A percentile compares a stretch with the other conserved stretches of the same genome.
Conservation (phyloP, 805 yeast genomes). For the Diddensiella santjacobensis region DNA sequence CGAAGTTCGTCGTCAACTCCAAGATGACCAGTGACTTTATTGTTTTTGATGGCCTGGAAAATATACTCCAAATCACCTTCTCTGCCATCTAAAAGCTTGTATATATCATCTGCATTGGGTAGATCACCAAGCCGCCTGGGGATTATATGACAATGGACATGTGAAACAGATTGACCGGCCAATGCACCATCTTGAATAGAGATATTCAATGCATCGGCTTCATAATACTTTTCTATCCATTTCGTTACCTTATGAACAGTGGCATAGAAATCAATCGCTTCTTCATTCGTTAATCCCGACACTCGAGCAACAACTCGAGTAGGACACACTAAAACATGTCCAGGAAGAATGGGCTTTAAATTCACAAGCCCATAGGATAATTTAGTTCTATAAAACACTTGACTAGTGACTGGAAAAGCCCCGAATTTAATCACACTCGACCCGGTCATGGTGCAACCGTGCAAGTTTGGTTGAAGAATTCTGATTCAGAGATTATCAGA, state of each 20-base stretch:
- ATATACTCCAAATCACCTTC: slow-evolving; percentile 46
- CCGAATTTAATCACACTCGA: slow-evolving; percentile 29
- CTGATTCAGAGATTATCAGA: too few species aligned
- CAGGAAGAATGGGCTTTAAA: slow-evolving; percentile 87
- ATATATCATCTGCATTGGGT: slow-evolving; percentile 70
- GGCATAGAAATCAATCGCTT: slow-evolving; percentile 67
- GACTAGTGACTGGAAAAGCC: slow-evolving; percentile 31
- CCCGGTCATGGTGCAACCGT: too few species aligned
- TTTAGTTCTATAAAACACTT: slow-evolving; percentile 49
- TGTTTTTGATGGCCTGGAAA: slow-evolving; percentile 30
- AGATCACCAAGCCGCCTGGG: slow-evolving; percentile 64
- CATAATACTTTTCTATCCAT: slow-evolving; percentile 61
- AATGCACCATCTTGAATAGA: slow-evolving; percentile 96
- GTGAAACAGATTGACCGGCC: slow-evolving; percentile 96
- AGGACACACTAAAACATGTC: slow-evolving; percentile 90
- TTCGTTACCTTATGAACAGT: slow-evolving; percentile 68
- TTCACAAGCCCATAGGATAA: slow-evolving; percentile 84
- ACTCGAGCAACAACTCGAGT: slow-evolving; percentile 62
- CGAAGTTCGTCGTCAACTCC: slow-evolving; percentile 51
- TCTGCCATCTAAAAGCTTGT: slow-evolving; percentile 54
- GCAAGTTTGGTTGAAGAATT: too few species aligned
- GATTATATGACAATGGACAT: slow-evolving; percentile 87
- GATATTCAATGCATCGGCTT: slow-evolving; percentile 80
- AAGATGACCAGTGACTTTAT: slow-evolving; percentile 27
- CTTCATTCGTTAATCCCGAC: slow-evolving; percentile 67